Base-by-base conservation (phyloP, 2,329 filamentous ascomycete species). In the Microsporum canis region DNA sequence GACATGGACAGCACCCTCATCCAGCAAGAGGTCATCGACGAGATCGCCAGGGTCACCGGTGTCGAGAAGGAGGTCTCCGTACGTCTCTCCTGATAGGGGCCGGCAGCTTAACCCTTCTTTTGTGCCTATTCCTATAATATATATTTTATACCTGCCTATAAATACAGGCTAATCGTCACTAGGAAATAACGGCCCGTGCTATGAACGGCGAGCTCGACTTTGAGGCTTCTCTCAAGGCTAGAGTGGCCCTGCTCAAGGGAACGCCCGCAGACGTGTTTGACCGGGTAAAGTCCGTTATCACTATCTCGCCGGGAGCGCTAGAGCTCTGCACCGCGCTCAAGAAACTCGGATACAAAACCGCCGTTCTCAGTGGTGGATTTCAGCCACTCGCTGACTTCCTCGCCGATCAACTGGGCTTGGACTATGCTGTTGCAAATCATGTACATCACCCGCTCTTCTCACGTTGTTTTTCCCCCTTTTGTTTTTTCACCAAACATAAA, bases 1-100 rank as follows among this genome's bases (percentile, higher is more conserved):
- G 94, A 99, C 74, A 99, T 99, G 94, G 94, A 99, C 77, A 94
- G 88, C 73, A 99, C 94, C 0, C 82, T 99, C 63, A 97, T 99
- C 72, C 88, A 92, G 60, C 91, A 99, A 73, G 94, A 99, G 77
- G 91, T 96, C 63, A 97, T 99, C 71, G 94, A 99, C 73, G 86
- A 97, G 69, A 86, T 99, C 61, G 94, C 94, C 3, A 85, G 88
- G 60, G 88, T 88, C 41, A 84, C 96, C 1, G 89, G 90, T 59
- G 82, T 95, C n/a, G 85, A 89, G 67, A 85, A 85, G 59, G 79
- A 88, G 68, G 92, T 99, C 43, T 88, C 90, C 7, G 84, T 78
- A 71, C 38, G 68, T 58, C 23, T 4, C 5, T n/a, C 17, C 2
- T 45, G n/a, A 7, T 33, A 5, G 56, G 6, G 6, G 36, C 12